phyloP scores from a whole-genome alignment of 2,329 filamentous ascomycete genomes.

The Botrytis squamosa region DNA sequence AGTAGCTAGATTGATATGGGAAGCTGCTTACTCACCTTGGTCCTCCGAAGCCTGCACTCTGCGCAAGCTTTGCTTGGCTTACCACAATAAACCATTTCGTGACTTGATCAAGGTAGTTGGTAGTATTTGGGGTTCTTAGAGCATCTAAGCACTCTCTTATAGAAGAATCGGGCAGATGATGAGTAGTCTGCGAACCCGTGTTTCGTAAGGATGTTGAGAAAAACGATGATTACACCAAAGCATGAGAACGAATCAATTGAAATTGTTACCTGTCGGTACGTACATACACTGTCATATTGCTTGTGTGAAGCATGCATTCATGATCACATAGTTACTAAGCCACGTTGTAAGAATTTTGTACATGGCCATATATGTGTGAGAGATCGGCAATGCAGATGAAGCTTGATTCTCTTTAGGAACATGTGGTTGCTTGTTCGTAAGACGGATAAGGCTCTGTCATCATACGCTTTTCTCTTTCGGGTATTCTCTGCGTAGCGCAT shows the following conservation, averaged over 20 bases:
- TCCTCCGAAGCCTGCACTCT: slow-evolving; percentile 45
- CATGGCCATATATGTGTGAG: not conserved
- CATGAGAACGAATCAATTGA: not conserved
- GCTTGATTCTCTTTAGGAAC: not conserved
- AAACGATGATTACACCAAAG: too few species aligned
- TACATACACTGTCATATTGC: not conserved
- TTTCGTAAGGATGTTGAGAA: not conserved
- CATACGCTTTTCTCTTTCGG: slow-evolving; percentile 7
- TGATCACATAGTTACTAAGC: not conserved
- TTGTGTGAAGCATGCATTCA: not conserved
- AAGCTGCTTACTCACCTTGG: slow-evolving; percentile 35
- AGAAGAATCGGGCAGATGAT: not conserved
- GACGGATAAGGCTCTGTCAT: not conserved
- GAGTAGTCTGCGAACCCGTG: not conserved
- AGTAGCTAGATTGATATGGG: not conserved
- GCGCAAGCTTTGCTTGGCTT: slow-evolving; percentile 45
- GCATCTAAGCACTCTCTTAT: not conserved
- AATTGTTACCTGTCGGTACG: not conserved
- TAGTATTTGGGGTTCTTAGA: not conserved
- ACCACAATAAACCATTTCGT: slow-evolving; percentile 34
- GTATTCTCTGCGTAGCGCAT: slow-evolving; percentile 20
- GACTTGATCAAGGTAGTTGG: not conserved
- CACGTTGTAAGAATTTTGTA: not conserved
- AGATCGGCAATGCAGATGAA: not conserved
- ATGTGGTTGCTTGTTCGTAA: not conserved